Conservation (phyloP, 768 basidiomycete genomes). For the Hypsizygus marmoreus region DNA sequence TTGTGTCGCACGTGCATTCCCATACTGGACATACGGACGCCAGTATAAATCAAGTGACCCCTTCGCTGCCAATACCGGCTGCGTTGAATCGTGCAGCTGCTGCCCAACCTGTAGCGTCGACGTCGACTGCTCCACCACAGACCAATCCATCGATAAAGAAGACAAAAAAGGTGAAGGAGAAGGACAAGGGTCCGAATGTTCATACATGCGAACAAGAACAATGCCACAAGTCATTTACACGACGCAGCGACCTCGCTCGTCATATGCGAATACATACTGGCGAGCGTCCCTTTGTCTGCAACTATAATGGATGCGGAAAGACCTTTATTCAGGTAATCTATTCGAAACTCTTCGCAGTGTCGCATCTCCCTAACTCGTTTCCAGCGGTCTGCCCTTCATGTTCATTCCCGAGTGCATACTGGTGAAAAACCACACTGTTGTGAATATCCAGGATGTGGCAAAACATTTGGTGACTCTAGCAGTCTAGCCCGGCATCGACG, state of each 20-base stretch:
- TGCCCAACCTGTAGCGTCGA: slow-evolving; percentile 52
- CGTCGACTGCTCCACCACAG: slow-evolving; percentile 39
- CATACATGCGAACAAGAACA: slow-evolving; percentile 73
- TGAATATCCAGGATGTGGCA: slow-evolving; percentile 85
- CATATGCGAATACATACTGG: slow-evolving; percentile 92
- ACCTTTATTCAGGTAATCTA: slow-evolving; percentile 83
- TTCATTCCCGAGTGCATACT: slow-evolving; percentile 87
- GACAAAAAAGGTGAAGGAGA: slow-evolving; percentile 40
- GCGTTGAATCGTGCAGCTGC: slow-evolving; percentile 35
- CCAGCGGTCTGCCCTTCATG: slow-evolving; percentile 87
- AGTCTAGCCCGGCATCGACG: slow-evolving; percentile 89
- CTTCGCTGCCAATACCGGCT: slow-evolving; percentile 30
- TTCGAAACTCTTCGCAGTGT: background rate
- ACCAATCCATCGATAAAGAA: slow-evolving; percentile 33
- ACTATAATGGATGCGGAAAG: slow-evolving; percentile 76
- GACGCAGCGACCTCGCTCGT: slow-evolving; percentile 80
- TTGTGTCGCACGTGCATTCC: slow-evolving; percentile 41
- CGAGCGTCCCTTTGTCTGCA: slow-evolving; percentile 82
- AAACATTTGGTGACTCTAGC: slow-evolving; percentile 90
- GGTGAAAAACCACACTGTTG: slow-evolving; percentile 93
- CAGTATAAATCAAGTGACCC: slow-evolving; percentile 21
- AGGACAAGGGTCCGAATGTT: slow-evolving; percentile 45
- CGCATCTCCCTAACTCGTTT: slow-evolving; percentile 15
- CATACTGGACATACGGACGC: slow-evolving; percentile 31
- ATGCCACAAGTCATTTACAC: slow-evolving; percentile 80